Evolutionary conservation across 306 rosid genomes (phyloP).

Genomic region (Glycine tomentella): DNA sequence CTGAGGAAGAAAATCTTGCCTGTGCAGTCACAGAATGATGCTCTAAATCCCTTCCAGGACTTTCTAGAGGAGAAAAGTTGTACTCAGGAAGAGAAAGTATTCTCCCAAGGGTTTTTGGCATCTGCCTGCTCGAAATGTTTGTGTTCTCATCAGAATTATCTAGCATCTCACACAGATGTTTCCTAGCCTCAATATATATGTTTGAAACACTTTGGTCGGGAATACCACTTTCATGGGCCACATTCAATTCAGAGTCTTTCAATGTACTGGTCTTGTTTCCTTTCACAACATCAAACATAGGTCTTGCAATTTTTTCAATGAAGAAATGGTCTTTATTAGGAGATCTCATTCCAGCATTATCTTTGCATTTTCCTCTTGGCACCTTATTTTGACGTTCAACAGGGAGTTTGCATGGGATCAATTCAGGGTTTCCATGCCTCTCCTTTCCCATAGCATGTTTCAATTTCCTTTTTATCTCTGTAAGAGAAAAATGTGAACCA

Average conservation of each 20-base stretch:
- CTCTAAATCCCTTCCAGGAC: constrained; percentile 79
- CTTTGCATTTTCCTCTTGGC: constrained; percentile 58
- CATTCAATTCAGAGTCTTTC: constrained; percentile 58
- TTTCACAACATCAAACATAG: constrained; percentile 59
- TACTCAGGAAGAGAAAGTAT: constrained; percentile 88
- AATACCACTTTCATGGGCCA: constrained; percentile 53
- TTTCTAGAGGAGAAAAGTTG: constrained; percentile 53
- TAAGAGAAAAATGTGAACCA: constrained; percentile 76
- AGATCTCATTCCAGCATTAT: constrained; percentile 66
- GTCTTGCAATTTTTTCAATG: constrained; percentile 75
- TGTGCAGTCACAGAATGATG: constrained; percentile 60
- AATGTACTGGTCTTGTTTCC: constrained; percentile 58
- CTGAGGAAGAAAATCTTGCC: constrained; percentile 60
- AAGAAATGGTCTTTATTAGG: constrained; percentile 76
- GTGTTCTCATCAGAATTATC: constrained; percentile 69
- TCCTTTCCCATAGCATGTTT: constrained; percentile 90
- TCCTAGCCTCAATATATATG: constrained; percentile 84
- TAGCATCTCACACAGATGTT: constrained; percentile 84
- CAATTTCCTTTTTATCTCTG: constrained; percentile 81
- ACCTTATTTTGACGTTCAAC: constrained; percentile 36
- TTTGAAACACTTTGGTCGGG: constrained; percentile 58
- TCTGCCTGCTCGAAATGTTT: constrained; percentile 52
- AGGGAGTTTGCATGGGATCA: constrained; percentile 45
- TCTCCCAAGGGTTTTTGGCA: constrained; percentile 79
- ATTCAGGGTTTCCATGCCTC: constrained; percentile 57